These are phyloP conservation scores for Metarhizium guizhouense DNA, from an alignment of 2,329 filamentous ascomycete genomes.

Conservation along the genomic window DNA sequence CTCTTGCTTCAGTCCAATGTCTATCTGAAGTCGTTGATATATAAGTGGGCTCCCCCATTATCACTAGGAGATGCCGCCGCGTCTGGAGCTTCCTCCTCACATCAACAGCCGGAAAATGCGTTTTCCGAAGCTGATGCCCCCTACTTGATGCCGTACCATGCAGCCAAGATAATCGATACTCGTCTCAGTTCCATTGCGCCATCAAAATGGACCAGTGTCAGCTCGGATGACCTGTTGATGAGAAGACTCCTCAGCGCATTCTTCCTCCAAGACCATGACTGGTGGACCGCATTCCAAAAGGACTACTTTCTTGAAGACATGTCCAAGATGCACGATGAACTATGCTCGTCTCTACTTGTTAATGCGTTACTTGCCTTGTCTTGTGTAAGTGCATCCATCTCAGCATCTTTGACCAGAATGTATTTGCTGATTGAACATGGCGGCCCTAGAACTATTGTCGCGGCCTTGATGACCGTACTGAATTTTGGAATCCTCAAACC, in stretches of 20 bases:
- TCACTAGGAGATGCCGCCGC: not conserved
- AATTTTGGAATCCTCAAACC: constrained; percentile 25
- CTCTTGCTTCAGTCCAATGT: constrained; percentile 12
- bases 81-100: not conserved
- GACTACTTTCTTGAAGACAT: constrained; percentile 27
- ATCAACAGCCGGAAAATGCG: too few species aligned
- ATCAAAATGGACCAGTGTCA: constrained; percentile 25
- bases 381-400: constrained; percentile 18
- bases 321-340: constrained; percentile 15
- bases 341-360: constrained; percentile 27
- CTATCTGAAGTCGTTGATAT: constrained; percentile 15
- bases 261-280: constrained; percentile 22
- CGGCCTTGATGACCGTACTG: constrained; percentile 16
- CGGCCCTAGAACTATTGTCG: constrained; percentile 17
- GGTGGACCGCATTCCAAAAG: constrained; percentile 23
- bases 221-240: constrained; percentile 21
- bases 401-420: not conserved
- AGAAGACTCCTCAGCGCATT: constrained; percentile 16
- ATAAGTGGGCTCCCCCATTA: constrained; percentile 8
- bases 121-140: not conserved
- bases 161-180: constrained; percentile 20
- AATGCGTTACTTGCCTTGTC: constrained; percentile 23
- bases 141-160: constrained; percentile 23
- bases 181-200: constrained; percentile 17
- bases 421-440: not conserved